Evolutionary conservation across 192 early-diverging fungal genomes (phyloP).

Genomic region (Entophlyctis helioformis): DNA sequence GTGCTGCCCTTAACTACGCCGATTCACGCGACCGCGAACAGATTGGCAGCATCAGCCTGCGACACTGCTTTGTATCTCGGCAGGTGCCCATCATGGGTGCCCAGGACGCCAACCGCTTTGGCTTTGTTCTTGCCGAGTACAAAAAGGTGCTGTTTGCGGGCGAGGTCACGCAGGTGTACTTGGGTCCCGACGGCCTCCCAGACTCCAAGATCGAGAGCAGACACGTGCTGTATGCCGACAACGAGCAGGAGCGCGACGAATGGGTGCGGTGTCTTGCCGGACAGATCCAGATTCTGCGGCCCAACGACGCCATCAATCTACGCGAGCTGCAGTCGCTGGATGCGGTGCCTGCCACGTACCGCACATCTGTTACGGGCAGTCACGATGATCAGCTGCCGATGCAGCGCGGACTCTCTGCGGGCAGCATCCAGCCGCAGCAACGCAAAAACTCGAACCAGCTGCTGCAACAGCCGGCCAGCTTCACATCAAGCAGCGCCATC

Average conservation of each 20-base stretch:
- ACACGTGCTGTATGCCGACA: slow-evolving; percentile 80
- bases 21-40: slow-evolving; percentile 9
- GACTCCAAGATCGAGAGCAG: slow-evolving; percentile 46
- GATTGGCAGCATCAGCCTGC: not conserved
- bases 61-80: slow-evolving; percentile 51
- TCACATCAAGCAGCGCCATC: too few relatives aligned
- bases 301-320: not conserved
- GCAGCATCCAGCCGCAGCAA: not conserved
- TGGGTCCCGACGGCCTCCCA: slow-evolving; percentile 12
- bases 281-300: slow-evolving; percentile 28
- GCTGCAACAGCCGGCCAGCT: too few relatives aligned
- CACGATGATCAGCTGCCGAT: not conserved
- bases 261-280: slow-evolving; percentile 69
- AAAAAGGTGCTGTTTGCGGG: slow-evolving; percentile 24
- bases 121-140: slow-evolving; percentile 75
- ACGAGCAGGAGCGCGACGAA: slow-evolving; percentile 79
- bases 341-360: not conserved
- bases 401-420: not conserved
- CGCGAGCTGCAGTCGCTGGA: not conserved
- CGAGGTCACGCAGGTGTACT: slow-evolving; percentile 2
- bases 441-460: not conserved
- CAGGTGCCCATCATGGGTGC: slow-evolving; percentile 5
- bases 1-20: slow-evolving; percentile 60
- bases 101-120: slow-evolving; percentile 66
- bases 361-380: not conserved